Base-by-base conservation (phyloP, 2,329 filamentous ascomycete species). In the Apiospora rasikravindrae region DNA sequence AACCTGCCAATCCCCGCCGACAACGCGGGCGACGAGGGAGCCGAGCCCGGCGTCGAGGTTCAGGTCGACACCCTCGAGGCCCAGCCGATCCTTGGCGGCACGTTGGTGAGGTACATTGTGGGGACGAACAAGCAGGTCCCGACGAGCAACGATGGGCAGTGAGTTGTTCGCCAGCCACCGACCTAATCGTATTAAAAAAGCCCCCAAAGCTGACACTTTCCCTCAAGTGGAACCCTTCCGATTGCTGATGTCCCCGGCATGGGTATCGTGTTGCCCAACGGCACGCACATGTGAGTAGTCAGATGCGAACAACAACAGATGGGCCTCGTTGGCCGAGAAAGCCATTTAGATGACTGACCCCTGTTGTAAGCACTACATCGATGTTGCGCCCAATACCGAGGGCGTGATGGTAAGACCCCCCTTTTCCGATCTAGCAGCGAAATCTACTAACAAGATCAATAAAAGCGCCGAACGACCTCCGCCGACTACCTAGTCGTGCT, bases 391-490 rank as follows among this genome's bases (percentile, higher is more conserved):
- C 3, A 40, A 64, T 2, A 40, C 29, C 19, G 57, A 64, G 19
- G 29, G 57, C 13, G 33, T 64, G 10, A 40, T 64, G 57, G 57
- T 40, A 10, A 64, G 57, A 11, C 19, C 19, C 16, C 7, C 45
- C 7, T 22, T 16, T 16, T 16, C 19, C 3, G n/a, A n/a, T n/a
- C n/a, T n/a, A n/a, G n/a, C n/a, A n/a, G n/a, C 1, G 37, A 22
- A 16, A 7, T 0, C 0, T 11, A 37, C 29, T 61, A 11, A 37
- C 29, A 37, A 19, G 29, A 2, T 10, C 7, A 37, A 22, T 1
- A n/a, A 33, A 64, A 81, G 78, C 80, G 80, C 69, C 80, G 80
- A 42, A 81, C 80, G 8, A 76, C 77, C 6, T 81, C 79, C 13
- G 77, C 76, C 33, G 80, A 81, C 72, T 80, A 81, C 73, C 72